Base-by-base conservation (phyloP, 139 green algal genomes). In the Auxenochlorella pyrenoidosa region DNA sequence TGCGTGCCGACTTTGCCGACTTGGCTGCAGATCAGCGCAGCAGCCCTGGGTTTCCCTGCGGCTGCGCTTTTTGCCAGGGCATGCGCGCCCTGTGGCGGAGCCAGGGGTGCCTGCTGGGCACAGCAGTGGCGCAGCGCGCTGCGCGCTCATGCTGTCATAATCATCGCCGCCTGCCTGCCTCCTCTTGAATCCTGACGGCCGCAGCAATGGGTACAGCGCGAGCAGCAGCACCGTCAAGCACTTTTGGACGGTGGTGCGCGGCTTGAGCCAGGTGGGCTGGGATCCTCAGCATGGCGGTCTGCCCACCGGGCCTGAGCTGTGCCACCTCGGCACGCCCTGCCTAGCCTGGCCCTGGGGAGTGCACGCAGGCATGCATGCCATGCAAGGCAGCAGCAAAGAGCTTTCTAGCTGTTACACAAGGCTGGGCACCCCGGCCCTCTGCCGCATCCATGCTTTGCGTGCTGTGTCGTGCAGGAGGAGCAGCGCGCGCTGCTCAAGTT, bases 221-320 rank as follows among this genome's bases (percentile, higher is more conserved):
- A 84, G 86, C 72, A 94, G 93, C 70, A 83, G 86, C 76, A 92
- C 95, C 10, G 88, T 99, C 18, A 91, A 93, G 84, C 80, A 93
- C 40, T 98, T 99, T 79, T 99, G 97, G 97, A 88, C 92, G 83
- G 94, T 96, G 44, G 84, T 97, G 65, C 40, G 71, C 5, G 87
- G 91, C 51, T 86, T 97, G 82, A 47, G 43, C 65, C 66, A 77
- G 75, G 75, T 81, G 54, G 47, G 47, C 47, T 10, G 10, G 47
- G 47, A n/a, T n/a, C 47, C 47, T 54, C 8, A 10, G 47, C 10
- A 18, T 21, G 8, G 22, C 22, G 26, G 1, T 3, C 22, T 72
- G 63, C 22, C 26, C 2, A 8, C 26, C 16, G 59, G 12, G 22
- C 22, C 59, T 28, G 16, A 3, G 16, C 59, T 68, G 22, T 30